A percentile compares a stretch with the other conserved stretches of the same genome.
These are phyloP conservation scores for Hypoxylon sp. DNA, from an alignment of 2,329 filamentous ascomycete genomes.

Conservation along the genomic window DNA sequence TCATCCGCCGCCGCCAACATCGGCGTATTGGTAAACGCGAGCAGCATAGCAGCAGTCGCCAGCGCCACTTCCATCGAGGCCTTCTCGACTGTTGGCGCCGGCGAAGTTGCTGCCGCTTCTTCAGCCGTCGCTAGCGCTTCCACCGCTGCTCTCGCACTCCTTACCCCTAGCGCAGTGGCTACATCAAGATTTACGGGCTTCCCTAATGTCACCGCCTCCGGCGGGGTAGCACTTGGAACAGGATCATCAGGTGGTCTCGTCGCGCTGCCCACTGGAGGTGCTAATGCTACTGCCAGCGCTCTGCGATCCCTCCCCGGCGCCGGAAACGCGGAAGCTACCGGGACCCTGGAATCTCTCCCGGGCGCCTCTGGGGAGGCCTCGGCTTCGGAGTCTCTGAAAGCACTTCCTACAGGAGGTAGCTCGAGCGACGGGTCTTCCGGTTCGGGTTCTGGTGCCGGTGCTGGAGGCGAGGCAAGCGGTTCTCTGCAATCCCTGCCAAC, in stretches of 20 bases:
- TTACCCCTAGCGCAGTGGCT: background rate
- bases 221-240: background rate
- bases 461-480: background rate
- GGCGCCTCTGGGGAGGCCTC: conserved; percentile 7
- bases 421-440: conserved; percentile 15
- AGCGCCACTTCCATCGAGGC: conserved; percentile 28
- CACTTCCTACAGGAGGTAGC: conserved; percentile 11
- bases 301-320: conserved; percentile 24
- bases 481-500: conserved; percentile 10
- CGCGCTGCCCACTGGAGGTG: conserved; percentile 27
- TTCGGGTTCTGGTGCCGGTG: background rate
- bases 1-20: conserved; percentile 18
- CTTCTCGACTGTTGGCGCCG: conserved; percentile 37
- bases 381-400: conserved; percentile 5
- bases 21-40: conserved; percentile 23
- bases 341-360: conserved; percentile 22
- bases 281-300: conserved; percentile 2
- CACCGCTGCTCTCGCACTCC: background rate
- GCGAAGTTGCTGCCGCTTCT: background rate
- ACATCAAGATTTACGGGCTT: conserved; percentile 18
- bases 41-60: conserved; percentile 2
- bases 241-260: conserved; percentile 8
- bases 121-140: conserved; percentile 18
- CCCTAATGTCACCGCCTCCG: conserved; percentile 22
- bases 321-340: conserved; percentile 8